Base-by-base conservation (phyloP, 2,329 filamentous ascomycete genomes). In the Emergomyces africanus region DNA sequence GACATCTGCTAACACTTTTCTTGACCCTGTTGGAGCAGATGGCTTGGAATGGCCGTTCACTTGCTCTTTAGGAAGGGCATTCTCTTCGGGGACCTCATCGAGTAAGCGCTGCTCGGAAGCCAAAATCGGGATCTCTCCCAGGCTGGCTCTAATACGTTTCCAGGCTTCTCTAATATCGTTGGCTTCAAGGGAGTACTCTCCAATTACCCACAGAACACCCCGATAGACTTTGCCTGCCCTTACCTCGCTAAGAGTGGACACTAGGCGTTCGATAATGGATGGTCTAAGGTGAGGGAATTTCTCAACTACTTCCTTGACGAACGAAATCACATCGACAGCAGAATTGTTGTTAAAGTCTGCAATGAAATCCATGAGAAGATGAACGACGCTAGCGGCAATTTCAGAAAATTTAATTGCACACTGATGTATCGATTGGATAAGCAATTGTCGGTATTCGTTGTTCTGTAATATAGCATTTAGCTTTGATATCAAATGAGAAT, bases 371-470 rank as follows among this genome's bases (percentile, higher is more conserved):
- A 99, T 99, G 58, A 99, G 82, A 50, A 96, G 83, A 64, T 94
- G 94, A 58, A 99, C 94, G 18, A 99, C 94, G 70, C 90, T 97
- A 51, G 92, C 89, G 30, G 94, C 94, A 63, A 99, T 92, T 74
- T 99, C 92, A 12, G 94, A 97, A 78, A 97, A 97, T 71, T 95
- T 96, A 80, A 99, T 97, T 67, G 94, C 94, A 73, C 94, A 97
- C 72, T 95, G 90, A 74, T 99, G 94, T 69, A 99, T 99, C 42
- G 91, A 90, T 74, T 96, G 90, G 66, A 99, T 97, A 62, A 99
- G 81, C 9, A 99, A 82, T 69, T 95, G 91, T 66, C 94, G 88
- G 74, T 96, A 96, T 74, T 96, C 91, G 70, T 84, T 85, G 75
- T 95, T 96, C 83, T 80, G 60, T 9, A 60, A 9, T 54, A 39